Conservation (phyloP, 2,329 filamentous ascomycete genomes). For the Corniculantispora saksenae region DNA sequence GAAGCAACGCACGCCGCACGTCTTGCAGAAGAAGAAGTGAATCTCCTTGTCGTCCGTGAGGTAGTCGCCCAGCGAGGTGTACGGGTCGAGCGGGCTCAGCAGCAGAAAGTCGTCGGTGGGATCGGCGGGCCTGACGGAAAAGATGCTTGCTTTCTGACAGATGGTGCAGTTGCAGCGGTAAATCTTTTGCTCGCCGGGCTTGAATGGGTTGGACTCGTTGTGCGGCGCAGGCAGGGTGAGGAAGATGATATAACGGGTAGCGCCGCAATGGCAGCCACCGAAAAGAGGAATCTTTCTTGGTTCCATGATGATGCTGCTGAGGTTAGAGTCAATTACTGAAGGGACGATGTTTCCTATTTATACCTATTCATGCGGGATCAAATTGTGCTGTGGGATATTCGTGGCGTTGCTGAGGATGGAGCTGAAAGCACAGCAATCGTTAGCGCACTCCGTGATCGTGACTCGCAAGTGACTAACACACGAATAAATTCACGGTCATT, state of each 20-base stretch:
- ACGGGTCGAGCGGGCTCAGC: conserved; percentile 38
- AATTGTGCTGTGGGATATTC: too few relatives aligned
- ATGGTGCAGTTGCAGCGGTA: conserved; percentile 44
- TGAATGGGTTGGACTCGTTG: neutral
- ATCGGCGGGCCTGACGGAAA: conserved; percentile 41
- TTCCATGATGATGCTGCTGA: neutral
- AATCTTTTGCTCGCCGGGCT: neutral
- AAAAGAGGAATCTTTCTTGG: neutral
- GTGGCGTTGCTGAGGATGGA: too few relatives aligned
- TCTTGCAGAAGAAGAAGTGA: conserved; percentile 27
- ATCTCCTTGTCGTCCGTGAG: conserved; percentile 29
- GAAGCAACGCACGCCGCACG: conserved; percentile 44
- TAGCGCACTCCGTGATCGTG: neutral
- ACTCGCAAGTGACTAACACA: neutral
- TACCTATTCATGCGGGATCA: too few relatives aligned
- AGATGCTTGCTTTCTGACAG: conserved; percentile 46
- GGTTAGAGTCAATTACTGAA: too few relatives aligned
- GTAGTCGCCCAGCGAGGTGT: conserved; percentile 40
- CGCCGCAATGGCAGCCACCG: conserved; percentile 16
- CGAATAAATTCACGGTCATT: neutral
- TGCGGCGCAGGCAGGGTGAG: conserved; percentile 9
- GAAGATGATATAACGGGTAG: conserved; percentile 10
- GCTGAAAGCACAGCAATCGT: neutral
- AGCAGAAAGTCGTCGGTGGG: conserved; percentile 44
- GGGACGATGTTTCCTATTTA: too few relatives aligned